Conservation (phyloP, 2,329 filamentous ascomycete species). For the Fusarium falciforme region DNA sequence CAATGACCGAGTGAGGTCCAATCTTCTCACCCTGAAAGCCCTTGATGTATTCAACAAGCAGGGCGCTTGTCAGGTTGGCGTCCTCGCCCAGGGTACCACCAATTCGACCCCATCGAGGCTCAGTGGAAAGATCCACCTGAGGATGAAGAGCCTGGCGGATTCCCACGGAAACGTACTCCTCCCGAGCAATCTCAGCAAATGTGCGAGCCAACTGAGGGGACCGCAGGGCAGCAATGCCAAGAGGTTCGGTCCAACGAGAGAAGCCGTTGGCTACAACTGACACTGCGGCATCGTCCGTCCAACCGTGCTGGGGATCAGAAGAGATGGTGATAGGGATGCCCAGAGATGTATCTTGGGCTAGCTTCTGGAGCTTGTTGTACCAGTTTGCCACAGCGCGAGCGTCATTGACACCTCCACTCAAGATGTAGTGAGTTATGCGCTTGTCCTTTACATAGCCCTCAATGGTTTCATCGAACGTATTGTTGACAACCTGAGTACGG, state of each 20-base stretch:
- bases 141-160: conserved; percentile 61
- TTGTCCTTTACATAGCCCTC: conserved; percentile 30
- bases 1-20: conserved; percentile 57
- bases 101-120: conserved; percentile 62
- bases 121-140: conserved; percentile 62
- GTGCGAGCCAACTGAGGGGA: conserved; percentile 55
- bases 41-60: conserved; percentile 57
- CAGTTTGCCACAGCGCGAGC: conserved; percentile 51
- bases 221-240: conserved; percentile 62
- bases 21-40: conserved; percentile 59
- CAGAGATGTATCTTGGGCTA: conserved; percentile 57
- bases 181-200: conserved; percentile 61
- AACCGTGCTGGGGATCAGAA: conserved; percentile 59
- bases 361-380: conserved; percentile 55
- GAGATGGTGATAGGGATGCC: conserved; percentile 62
- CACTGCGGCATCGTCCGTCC: conserved; percentile 50
- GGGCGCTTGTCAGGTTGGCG: conserved; percentile 52
- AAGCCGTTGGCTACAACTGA: conserved; percentile 51
- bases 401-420: conserved; percentile 56
- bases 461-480: conserved; percentile 31
- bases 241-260: conserved; percentile 63
- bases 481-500: conserved; percentile 24
- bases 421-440: conserved; percentile 58
- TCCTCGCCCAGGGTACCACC: conserved; percentile 61
- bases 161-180: conserved; percentile 58